A percentile compares a stretch with the other conserved stretches of the same genome.
These are phyloP conservation scores for Tulasnella sp. DNA, from an alignment of 768 basidiomycete species.

Conservation along the genomic window DNA sequence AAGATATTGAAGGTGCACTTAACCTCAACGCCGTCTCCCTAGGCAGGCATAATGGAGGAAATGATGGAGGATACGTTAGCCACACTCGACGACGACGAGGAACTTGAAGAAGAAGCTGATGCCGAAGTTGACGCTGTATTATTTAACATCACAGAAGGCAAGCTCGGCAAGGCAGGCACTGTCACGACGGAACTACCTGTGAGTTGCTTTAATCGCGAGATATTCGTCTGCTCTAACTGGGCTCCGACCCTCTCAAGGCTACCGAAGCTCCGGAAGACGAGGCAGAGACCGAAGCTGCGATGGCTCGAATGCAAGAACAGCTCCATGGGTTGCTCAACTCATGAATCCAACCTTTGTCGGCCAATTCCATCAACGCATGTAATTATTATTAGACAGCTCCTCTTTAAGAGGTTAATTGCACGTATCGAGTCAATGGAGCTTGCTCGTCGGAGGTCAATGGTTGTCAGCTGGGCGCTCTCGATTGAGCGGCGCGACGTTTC, in stretches of 20 bases:
- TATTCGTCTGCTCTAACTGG: constrained; percentile 32
- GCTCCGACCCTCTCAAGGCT: constrained; percentile 47
- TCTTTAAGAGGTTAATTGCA: background rate
- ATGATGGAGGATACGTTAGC: constrained; percentile 95
- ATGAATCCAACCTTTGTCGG: background rate
- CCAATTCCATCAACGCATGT: background rate
- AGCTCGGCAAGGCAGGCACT: constrained; percentile 82
- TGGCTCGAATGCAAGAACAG: constrained; percentile 89
- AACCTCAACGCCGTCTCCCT: constrained; percentile 12
- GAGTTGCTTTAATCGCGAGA: constrained; percentile 43
- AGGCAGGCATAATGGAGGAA: constrained; percentile 98
- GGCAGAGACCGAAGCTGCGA: constrained; percentile 81
- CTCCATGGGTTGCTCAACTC: constrained; percentile 80
- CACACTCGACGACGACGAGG: constrained; percentile 85
- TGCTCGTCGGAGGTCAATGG: background rate
- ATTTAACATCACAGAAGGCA: constrained; percentile 93
- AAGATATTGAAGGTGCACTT: background rate
- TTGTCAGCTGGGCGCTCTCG: background rate
- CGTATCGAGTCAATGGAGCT: background rate
- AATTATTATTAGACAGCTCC: background rate
- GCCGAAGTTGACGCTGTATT: constrained; percentile 96
- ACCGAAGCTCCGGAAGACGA: constrained; percentile 68
- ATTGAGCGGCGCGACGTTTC: background rate
- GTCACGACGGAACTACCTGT: constrained; percentile 78
- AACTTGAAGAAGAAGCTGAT: constrained; percentile 94